A percentile compares a stretch with the other conserved stretches of the same genome.
phyloP scores from a whole-genome alignment of 2,329 filamentous ascomycete species.

The Ceratocystiopsis sp. region DNA sequence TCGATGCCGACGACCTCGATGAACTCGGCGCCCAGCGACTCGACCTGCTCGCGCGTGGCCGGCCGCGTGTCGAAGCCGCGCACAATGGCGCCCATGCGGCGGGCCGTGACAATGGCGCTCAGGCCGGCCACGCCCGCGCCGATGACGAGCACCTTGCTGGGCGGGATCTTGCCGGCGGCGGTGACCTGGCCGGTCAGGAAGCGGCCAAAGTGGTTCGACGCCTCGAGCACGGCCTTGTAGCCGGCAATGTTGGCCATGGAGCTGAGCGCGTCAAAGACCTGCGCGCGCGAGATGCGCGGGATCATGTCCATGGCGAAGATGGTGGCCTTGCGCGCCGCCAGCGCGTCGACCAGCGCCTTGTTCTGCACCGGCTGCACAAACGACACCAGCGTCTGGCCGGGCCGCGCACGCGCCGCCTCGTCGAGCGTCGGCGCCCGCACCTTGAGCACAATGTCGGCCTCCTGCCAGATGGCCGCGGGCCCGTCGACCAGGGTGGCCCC shows the following conservation, averaged over 20 bases:
- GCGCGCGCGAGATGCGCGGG: slow-evolving; percentile 73
- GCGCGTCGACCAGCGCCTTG: slow-evolving; percentile 52
- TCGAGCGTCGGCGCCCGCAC: slow-evolving; percentile 57
- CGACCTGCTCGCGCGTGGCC: slow-evolving; percentile 77
- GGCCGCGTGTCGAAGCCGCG: slow-evolving; percentile 81
- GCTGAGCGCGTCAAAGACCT: slow-evolving; percentile 75
- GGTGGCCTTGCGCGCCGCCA: slow-evolving; percentile 55
- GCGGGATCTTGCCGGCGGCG: slow-evolving; percentile 77
- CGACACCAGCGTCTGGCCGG: slow-evolving; percentile 60
- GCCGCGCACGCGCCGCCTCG: slow-evolving; percentile 51
- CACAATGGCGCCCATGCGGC: slow-evolving; percentile 75
- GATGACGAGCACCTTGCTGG: slow-evolving; percentile 79
- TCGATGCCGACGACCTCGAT: slow-evolving; percentile 62
- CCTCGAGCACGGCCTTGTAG: slow-evolving; percentile 82
- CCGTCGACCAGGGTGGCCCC: slow-evolving; percentile 59
- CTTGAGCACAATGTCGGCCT: slow-evolving; percentile 68
- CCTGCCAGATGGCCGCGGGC: slow-evolving; percentile 49
- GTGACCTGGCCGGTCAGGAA: slow-evolving; percentile 84
- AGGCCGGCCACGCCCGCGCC: slow-evolving; percentile 79
- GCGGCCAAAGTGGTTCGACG: slow-evolving; percentile 74
- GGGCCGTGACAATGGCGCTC: slow-evolving; percentile 73
- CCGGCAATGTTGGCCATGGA: slow-evolving; percentile 92
- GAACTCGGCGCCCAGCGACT: slow-evolving; percentile 79
- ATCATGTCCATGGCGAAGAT: slow-evolving; percentile 88
- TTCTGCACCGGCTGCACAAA: slow-evolving; percentile 76